Conservation (phyloP, 1,284 basidiomycete species). For the Cryptococcus floricola region DNA sequence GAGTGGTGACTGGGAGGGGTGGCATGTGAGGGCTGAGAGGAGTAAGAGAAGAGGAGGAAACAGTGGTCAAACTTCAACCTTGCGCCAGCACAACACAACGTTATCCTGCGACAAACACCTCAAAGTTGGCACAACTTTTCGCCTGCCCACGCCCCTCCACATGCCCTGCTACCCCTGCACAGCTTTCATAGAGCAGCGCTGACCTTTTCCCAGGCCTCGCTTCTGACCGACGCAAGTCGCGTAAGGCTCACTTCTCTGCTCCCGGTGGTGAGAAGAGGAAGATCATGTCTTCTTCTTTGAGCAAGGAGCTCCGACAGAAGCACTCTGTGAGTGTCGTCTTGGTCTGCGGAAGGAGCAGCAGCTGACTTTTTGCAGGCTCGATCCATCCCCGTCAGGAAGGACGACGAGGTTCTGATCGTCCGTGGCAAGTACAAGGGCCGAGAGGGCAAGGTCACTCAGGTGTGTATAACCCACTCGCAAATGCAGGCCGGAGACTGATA, state of each 20-base stretch:
- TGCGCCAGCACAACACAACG: neutral
- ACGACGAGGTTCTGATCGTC: constrained; percentile 96
- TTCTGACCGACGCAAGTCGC: constrained; percentile 77
- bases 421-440: constrained; percentile 95
- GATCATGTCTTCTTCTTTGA: constrained; percentile 94
- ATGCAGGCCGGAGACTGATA: neutral
- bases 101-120: neutral
- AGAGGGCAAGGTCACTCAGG: constrained; percentile 93
- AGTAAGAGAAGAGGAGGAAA: neutral
- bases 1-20: neutral
- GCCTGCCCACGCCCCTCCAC: neutral
- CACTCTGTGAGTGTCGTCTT: constrained; percentile 67
- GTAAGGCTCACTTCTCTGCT: constrained; percentile 93
- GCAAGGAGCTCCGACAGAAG: constrained; percentile 90
- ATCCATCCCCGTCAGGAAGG: constrained; percentile 93
- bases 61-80: neutral
- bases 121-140: neutral
- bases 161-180: neutral
- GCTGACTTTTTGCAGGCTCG: constrained; percentile 60
- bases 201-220: constrained; percentile 38
- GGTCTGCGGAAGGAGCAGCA: neutral
- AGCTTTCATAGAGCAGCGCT: neutral
- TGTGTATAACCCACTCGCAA: constrained; percentile 17
- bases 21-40: neutral
- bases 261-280: constrained; percentile 91